Base-by-base conservation (phyloP, 257 asterid species). In the Anisodus acutangulus region DNA sequence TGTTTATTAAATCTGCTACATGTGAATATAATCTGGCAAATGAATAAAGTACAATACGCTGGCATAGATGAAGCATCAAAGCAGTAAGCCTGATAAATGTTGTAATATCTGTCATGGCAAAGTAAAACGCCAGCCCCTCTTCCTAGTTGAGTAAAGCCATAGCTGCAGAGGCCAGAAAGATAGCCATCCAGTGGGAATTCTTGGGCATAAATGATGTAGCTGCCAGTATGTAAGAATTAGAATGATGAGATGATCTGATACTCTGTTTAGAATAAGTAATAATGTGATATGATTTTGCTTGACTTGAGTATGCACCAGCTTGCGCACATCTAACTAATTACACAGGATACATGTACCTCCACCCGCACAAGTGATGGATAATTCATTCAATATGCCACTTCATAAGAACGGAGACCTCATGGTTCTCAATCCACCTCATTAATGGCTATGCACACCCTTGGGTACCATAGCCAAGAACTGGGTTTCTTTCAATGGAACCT, bases 161-260 rank as follows among this genome's bases (percentile, higher is more conserved):
- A 26, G 87, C 84, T 60, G 86, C 35, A 17, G 90, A 83, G 4
- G 84, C 82, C 51, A 93, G 84, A 84, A 88, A 66, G 80, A 88
- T 72, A 41, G 86, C 87, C 79, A 90, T 84, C 97, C 92, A 89
- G 60, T 88, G 89, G 68, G 89, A 84, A 85, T 78, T 90, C 76
- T 87, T 90, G 9, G 90, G 81, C 49, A 88, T 83, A 79, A 88
- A 47, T 19, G 92, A 49, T 53, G 76, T 78, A 74, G 92, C 97
- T 93, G 92, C 87, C 35, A 31, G 35, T 31, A 31, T 31, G 35
- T 31, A 31, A 62, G 47, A 58, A 63, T 31, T 53, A 49, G 71
- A 69, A 79, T 8, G 26, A 41, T 79, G 59, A 85, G 57, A 45
- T 16, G 3, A 47, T 81, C 45, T 58, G n/a, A 60, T 17, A 43